A percentile compares a stretch with the other conserved stretches of the same genome.
Evolutionary conservation across 306 rosid species (phyloP).

Genomic region (Sicyos edulis): DNA sequence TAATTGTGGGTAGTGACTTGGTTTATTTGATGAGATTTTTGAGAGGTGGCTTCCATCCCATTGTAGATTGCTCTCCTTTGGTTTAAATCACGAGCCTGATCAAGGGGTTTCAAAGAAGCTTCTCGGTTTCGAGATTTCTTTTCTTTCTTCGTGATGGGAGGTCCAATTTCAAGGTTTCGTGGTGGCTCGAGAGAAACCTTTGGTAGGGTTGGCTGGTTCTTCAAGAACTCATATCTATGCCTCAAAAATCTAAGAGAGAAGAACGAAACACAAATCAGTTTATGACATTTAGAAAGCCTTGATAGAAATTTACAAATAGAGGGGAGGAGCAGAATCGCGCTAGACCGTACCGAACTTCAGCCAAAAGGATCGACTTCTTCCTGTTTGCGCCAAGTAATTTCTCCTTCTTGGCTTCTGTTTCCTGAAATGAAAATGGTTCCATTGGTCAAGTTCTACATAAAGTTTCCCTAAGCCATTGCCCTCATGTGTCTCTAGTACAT

Average conservation of each 20-base stretch:
- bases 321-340: neutral
- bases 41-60: constrained; percentile 36
- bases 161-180: constrained; percentile 37
- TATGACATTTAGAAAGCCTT: neutral
- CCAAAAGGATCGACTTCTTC: constrained; percentile 46
- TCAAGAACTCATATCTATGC: constrained; percentile 52
- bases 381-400: constrained; percentile 45
- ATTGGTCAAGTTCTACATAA: constrained; percentile 21
- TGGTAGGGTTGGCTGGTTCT: constrained; percentile 34
- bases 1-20: constrained; percentile 32
- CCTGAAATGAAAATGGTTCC: constrained; percentile 38
- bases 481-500: neutral
- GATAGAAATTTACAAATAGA: neutral
- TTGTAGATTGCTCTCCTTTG: constrained; percentile 40
- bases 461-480: neutral
- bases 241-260: constrained; percentile 52
- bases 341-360: constrained; percentile 67
- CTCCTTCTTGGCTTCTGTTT: constrained; percentile 49
- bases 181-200: constrained; percentile 32
- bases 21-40: constrained; percentile 48
- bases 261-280: neutral
- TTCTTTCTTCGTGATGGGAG: constrained; percentile 32
- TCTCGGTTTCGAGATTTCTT: constrained; percentile 47
- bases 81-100: constrained; percentile 25
- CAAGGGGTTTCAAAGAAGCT: constrained; percentile 24